Evolutionary conservation across 345 rosid species (phyloP), one percentile per base, ranked within the genome.

Genomic region (Camelina laxa): DNA sequence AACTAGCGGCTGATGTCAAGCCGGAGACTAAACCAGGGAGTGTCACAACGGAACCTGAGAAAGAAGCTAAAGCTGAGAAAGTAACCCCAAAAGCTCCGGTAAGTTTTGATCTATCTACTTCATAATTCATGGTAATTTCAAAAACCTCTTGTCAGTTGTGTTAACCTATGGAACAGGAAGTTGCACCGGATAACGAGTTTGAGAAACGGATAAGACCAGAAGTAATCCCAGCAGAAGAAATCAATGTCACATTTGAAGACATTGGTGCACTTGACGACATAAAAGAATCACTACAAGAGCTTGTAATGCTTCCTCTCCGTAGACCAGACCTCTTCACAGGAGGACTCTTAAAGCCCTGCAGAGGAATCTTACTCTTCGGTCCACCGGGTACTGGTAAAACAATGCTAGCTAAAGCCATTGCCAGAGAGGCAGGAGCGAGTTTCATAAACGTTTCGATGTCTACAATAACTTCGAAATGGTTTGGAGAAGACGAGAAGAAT

Each of bases 301-400:
- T 95, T 15, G 98, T 92, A 60, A 90, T 95, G 99, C 98, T 95
- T 67, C 99, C 98, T 63, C 90, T 95, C 19, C 83, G 88, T 20
- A 84, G 98, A 60, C 99, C 99, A 6, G 99, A 95, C 75, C 88
- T 95, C 19, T 95, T 92, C 66, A 81, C 69, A 45, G 96, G 98
- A 24, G 98, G 96, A 44, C 90, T 92, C 39, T 75, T 95, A 63
- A 95, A 95, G 78, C 98, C 98, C 3, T 95, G 99, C 80, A 84
- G 87, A 59, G 99, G 99, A 77, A 95, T 95, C 64, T 67, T 95
- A 79, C 91, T 95, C n/a, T 95, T 95, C 16, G 98, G 99, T 7
- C 99, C 99, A 68, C 99, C 98, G 9, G 99, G 99, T 30, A 92
- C 99, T 0, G 98, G 99, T 39, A 95, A 95, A 83, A 95, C 99